Conservation (phyloP, 345 rosid genomes). For the Arabidopsis suecica region DNA sequence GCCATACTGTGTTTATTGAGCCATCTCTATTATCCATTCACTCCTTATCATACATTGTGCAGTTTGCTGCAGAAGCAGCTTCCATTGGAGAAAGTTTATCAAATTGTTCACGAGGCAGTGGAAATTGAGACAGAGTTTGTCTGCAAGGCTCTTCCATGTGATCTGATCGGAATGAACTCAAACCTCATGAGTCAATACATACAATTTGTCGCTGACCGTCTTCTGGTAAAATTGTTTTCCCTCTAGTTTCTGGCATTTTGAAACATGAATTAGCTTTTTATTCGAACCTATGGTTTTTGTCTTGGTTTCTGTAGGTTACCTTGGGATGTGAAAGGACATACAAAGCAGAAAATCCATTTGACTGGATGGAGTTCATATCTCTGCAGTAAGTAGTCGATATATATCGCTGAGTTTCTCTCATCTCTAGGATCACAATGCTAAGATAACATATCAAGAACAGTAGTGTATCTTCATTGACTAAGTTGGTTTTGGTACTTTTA, state of each 20-base stretch:
- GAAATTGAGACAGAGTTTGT: constrained; percentile 90
- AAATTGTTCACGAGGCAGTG: constrained; percentile 77
- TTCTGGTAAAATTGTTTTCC: constrained; percentile 58
- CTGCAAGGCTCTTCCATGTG: constrained; percentile 91
- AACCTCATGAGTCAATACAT: constrained; percentile 92
- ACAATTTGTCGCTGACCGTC: constrained; percentile 86
- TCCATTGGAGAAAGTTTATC: constrained; percentile 62
- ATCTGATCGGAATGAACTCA: constrained; percentile 86
- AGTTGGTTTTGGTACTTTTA: constrained; percentile 31
- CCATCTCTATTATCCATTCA: background rate
- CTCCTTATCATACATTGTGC: constrained; percentile 28
- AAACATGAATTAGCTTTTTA: background rate
- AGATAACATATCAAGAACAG: background rate
- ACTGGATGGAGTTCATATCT: constrained; percentile 98
- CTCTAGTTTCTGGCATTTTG: background rate
- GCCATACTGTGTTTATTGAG: background rate
- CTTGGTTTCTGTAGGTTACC: constrained; percentile 57
- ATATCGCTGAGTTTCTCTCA: background rate
- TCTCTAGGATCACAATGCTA: background rate
- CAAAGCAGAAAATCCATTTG: constrained; percentile 80
- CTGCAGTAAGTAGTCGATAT: constrained; percentile 66
- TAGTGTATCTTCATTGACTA: background rate
- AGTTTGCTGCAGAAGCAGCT: constrained; percentile 75
- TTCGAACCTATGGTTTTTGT: background rate
- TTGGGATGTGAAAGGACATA: constrained; percentile 71